Base-by-base conservation (phyloP, 768 basidiomycete genomes). In the Hygrophoropsis aurantiaca region DNA sequence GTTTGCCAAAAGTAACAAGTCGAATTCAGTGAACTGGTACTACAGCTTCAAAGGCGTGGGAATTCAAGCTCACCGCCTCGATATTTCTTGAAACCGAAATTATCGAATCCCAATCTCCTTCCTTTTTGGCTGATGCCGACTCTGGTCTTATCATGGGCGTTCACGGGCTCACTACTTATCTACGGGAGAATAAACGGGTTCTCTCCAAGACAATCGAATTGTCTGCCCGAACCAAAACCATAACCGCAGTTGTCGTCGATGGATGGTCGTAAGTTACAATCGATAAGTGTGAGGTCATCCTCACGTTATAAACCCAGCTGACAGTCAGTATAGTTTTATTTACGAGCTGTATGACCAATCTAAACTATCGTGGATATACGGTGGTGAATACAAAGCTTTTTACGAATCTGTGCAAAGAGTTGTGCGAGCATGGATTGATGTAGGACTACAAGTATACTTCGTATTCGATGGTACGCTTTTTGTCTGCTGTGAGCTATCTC, bases 291-390 rank as follows among this genome's bases (percentile, higher is more conserved):
- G 49, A 21, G 45, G 34, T 52, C 47, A 41, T 33, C 58, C 36
- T 49, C 49, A 38, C 40, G 18, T 41, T 45, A 24, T 37, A 40
- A 42, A 47, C 25, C 25, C 40, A 26, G 6, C 36, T 38, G 51
- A 48, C 48, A 10, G 3, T n/a, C 16, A 35, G 33, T 32, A 34
- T 53, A 92, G 90, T 30, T 89, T 93, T 66, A 87, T 92, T 50
- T 91, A 84, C 60, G 75, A 79, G 52, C 47, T 91, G 18, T 74
- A 86, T 50, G 66, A 75, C 23, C 72, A 73, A 44, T 82, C 83
- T 2, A 73, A 68, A 46, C 69, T 90, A 39, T 82, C 87, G 5
- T 92, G 90, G 90, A 87, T 88, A 1, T 93, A 89, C 57, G 90
- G 90, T 5, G 90, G 90, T 11, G 89, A 93, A 65, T 89, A 89